A percentile compares a stretch with the other conserved stretches of the same genome.
phyloP scores from a whole-genome alignment of 225 moss, liverwort and hornwort species.

The Anthoceros angustus region DNA sequence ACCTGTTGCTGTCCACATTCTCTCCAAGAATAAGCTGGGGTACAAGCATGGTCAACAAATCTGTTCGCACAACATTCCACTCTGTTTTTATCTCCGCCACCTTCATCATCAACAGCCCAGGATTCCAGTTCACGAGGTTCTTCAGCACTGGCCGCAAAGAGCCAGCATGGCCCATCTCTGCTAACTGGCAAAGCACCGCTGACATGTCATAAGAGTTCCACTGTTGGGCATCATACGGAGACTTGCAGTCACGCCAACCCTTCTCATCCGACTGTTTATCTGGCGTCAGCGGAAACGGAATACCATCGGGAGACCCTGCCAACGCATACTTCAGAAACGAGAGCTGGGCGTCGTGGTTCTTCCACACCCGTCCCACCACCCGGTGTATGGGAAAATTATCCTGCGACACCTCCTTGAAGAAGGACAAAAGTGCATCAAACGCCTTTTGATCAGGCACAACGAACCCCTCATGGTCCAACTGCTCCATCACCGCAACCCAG shows the following conservation, averaged over 20 bases:
- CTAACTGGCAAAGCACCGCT: conserved; percentile 58
- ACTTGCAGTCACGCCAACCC: conserved; percentile 14
- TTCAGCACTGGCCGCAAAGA: conserved; percentile 58
- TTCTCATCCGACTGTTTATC: conserved; percentile 39
- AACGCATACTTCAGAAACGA: conserved; percentile 80
- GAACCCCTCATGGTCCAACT: conserved; percentile 76
- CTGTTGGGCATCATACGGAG: conserved; percentile 19
- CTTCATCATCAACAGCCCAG: conserved; percentile 66
- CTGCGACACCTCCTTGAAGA: conserved; percentile 40
- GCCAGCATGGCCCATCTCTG: conserved; percentile 57
- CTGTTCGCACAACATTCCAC: conserved; percentile 29
- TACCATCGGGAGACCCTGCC: conserved; percentile 52
- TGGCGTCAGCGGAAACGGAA: conserved; percentile 55
- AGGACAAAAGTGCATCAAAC: conserved; percentile 52
- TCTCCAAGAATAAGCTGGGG: conserved; percentile 31
- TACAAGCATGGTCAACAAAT: conserved; percentile 14
- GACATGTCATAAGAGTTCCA: conserved; percentile 85
- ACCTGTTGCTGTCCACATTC: conserved; percentile 22
- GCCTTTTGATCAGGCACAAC: conserved; percentile 66
- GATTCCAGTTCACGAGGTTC: conserved; percentile 42
- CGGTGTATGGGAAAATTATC: conserved; percentile 73
- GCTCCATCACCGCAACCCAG: conserved; percentile 64
- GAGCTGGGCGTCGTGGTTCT: conserved; percentile 67
- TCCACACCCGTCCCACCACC: conserved; percentile 60
- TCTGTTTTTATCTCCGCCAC: conserved; percentile 71